phyloP scores from a whole-genome alignment of 2,329 filamentous ascomycete genomes.

The Sporothrix inflata region DNA sequence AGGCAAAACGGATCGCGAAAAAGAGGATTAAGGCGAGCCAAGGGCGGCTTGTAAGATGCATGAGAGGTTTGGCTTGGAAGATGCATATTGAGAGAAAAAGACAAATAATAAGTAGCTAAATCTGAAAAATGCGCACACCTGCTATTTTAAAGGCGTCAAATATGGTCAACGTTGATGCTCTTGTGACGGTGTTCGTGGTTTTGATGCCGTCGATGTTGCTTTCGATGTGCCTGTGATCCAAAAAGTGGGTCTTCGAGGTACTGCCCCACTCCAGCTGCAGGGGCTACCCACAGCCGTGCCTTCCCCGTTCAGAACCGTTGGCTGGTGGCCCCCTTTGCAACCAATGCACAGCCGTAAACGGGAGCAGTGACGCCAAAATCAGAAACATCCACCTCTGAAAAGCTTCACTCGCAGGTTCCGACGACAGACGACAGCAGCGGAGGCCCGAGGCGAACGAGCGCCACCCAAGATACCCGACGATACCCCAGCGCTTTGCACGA shows the following conservation, averaged over 20 bases:
- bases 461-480: neutral
- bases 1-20: no score
- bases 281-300: conserved; percentile 19
- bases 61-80: no score
- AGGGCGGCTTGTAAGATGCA: no score
- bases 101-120: no score
- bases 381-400: neutral
- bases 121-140: no score
- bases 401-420: neutral
- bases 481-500: neutral
- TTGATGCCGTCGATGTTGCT: neutral
- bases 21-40: no score
- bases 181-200: neutral
- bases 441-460: neutral
- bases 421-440: neutral
- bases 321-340: conserved; percentile 10
- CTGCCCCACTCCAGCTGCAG: conserved; percentile 18
- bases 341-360: neutral
- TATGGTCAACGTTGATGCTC: neutral
- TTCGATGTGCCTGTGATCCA: neutral
- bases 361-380: neutral
- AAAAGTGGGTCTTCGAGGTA: neutral
- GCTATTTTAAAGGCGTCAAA: neutral
- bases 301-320: conserved; percentile 11
- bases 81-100: no score